phyloP scores from a whole-genome alignment of 257 asterid genomes.

The Jacaranda copaia region DNA sequence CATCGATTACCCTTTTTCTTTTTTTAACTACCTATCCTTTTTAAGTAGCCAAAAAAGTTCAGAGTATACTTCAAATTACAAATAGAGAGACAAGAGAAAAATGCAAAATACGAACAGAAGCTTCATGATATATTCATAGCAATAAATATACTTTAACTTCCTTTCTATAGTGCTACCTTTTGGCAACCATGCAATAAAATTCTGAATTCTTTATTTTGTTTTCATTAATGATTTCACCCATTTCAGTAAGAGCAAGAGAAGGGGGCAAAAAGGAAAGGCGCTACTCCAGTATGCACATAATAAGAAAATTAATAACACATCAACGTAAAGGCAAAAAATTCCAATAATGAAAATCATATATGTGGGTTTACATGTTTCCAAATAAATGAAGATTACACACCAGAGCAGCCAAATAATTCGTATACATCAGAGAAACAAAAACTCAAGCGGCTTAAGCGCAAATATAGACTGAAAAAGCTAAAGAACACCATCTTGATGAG shows the following conservation, averaged over 20 bases:
- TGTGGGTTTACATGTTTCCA: slow-evolving; percentile 7
- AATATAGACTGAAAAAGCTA: slow-evolving; percentile 17
- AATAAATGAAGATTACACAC: not conserved
- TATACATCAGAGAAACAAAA: slow-evolving; percentile 3
- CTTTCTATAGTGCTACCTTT: not conserved
- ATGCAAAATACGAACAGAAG: slow-evolving; percentile 3
- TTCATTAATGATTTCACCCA: slow-evolving; percentile 16
- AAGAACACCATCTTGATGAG: slow-evolving; percentile 13
- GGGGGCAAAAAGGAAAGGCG: not conserved
- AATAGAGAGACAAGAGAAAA: not conserved
- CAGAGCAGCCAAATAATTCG: slow-evolving; percentile 7
- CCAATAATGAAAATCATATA: slow-evolving; percentile 5
- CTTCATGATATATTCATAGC: slow-evolving; percentile 22
- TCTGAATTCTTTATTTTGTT: not conserved
- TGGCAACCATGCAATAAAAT: slow-evolving; percentile 24
- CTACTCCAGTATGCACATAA: not conserved
- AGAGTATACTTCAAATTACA: not conserved
- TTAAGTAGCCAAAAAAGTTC: slow-evolving; percentile 21
- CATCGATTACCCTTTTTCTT: not conserved
- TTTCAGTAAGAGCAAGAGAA: not conserved
- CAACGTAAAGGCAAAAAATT: slow-evolving; percentile 26
- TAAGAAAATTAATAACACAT: slow-evolving; percentile 4
- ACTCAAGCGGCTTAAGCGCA: slow-evolving; percentile 20
- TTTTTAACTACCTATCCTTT: slow-evolving; percentile 13
- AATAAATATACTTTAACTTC: slow-evolving; percentile 17